A percentile compares a stretch with the other conserved stretches of the same genome.
Evolutionary conservation across 371 early-diverging fungal genomes (phyloP).

Genomic region (Rhizopus stolonifer): DNA sequence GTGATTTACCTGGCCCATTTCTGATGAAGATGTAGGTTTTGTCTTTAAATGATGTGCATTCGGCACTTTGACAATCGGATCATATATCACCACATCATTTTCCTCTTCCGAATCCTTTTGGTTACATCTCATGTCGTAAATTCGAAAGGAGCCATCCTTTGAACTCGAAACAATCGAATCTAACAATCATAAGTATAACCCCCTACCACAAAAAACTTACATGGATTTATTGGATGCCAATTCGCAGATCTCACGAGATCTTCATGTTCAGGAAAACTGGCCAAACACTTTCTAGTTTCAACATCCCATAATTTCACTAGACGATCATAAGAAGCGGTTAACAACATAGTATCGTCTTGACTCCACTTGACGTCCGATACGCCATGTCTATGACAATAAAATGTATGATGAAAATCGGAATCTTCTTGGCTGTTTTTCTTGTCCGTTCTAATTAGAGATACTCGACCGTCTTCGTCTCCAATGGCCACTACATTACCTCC

Average conservation of each 20-base stretch:
- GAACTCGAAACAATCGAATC: conserved; percentile 61
- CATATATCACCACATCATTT: too few species aligned
- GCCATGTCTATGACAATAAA: conserved; percentile 51
- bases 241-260: conserved; percentile 57
- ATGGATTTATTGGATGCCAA: conserved; percentile 51
- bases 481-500: conserved; percentile 58
- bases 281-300: conserved; percentile 39
- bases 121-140: conserved; percentile 63
- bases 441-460: conserved; percentile 54
- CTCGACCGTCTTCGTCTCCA: conserved; percentile 65
- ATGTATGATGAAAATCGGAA: conserved; percentile 18
- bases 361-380: conserved; percentile 64
- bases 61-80: too few species aligned
- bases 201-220: conserved; percentile 31
- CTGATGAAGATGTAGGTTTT: too few species aligned
- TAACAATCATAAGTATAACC: conserved; percentile 11
- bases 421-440: conserved; percentile 33
- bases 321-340: conserved; percentile 65
- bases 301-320: conserved; percentile 63
- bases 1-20: conserved; percentile 16
- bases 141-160: conserved; percentile 60
- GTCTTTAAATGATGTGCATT: too few species aligned
- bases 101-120: conserved; percentile 6
- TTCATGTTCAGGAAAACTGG: conserved; percentile 52
- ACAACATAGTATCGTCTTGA: conserved; percentile 45